These are phyloP conservation scores for Boletus huronensis DNA, from an alignment of 768 basidiomycete genomes.

Conservation along the genomic window DNA sequence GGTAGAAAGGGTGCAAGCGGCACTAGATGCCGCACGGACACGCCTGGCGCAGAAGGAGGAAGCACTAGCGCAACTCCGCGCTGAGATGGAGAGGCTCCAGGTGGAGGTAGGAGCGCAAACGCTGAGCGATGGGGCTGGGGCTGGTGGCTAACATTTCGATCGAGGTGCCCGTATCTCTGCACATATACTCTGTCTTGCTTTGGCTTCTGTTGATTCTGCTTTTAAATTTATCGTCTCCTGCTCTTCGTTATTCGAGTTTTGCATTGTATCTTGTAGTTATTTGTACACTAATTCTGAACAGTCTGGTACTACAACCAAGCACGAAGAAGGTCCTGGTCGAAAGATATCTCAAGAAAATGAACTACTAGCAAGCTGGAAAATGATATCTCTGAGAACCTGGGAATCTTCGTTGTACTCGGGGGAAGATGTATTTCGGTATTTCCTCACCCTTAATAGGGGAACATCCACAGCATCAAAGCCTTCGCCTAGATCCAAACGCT, in stretches of 20 bases:
- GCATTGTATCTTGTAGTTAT: neutral
- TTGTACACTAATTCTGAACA: neutral
- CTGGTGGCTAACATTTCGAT: neutral
- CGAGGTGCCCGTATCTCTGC: neutral
- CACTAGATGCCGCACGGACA: slow-evolving; percentile 18
- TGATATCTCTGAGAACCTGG: neutral
- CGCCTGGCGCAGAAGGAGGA: slow-evolving; percentile 25
- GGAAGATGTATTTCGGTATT: neutral
- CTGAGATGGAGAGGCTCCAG: slow-evolving; percentile 22
- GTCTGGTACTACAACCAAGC: neutral
- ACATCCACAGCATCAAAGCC: neutral
- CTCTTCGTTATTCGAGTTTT: neutral
- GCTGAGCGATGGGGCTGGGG: neutral
- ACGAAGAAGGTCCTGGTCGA: neutral
- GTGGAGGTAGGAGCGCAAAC: slow-evolving; percentile 5
- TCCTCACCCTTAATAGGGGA: slow-evolving; percentile 11
- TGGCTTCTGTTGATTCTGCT: neutral
- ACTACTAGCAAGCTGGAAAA: neutral
- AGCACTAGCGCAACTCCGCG: slow-evolving; percentile 17
- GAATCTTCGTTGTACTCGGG: neutral
- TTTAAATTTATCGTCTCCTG: neutral
- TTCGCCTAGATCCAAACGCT: slow-evolving; percentile 3
- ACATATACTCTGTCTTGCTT: neutral
- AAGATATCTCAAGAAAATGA: no score
- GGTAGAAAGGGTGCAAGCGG: slow-evolving; percentile 20